Evolutionary conservation across 352 stramenopile species (phyloP), one percentile per base, ranked within the genome.

Genomic region (Phytophthora kernoviae): DNA sequence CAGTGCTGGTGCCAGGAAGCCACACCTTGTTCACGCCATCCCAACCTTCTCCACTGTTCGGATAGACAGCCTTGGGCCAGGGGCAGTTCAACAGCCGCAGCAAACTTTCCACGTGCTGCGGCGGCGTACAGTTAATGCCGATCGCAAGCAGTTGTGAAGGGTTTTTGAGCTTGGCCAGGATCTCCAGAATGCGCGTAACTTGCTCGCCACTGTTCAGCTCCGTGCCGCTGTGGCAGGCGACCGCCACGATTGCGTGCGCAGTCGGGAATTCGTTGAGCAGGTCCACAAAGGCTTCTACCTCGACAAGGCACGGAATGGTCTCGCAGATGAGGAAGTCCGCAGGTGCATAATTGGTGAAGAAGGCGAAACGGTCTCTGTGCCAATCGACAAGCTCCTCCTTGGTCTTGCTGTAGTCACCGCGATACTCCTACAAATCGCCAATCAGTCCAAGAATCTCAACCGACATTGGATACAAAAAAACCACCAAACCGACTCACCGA

Each of bases 41-140:
- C 83, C 84, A 97, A 2, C 58, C 71, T 63, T 97, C 87, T 10
- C 89, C 89, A 37, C 83, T 91, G 69, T 97, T 97, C 17, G 87
- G 87, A 58, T 96, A 97, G 21, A 81, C 80, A 10, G 87, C 69
- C 62, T 88, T 91, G 26, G 69, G 68, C 57, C 73, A 85, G 1
- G 49, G 21, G 27, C 61, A 75, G 48, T 83, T 70, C 21, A 91
- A 66, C 47, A 63, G 44, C 12, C 51, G 67, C 48, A 96, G 51
- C 52, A 91, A 58, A 46, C 65, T 77, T 47, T 87, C 82, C 18
- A 95, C 82, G 54, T 88, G 77, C 48, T 83, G 72, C 21, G 89
- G 89, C 17, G 84, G 70, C 8, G 82, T 91, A 70, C 89, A 97
- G 68, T 97, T 97, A 43, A 96, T 79, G 5, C 89, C 89, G 39